A percentile compares a stretch with the other conserved stretches of the same genome.
Evolutionary conservation across 306 rosid species (phyloP).

Genomic region (Delonix regia): DNA sequence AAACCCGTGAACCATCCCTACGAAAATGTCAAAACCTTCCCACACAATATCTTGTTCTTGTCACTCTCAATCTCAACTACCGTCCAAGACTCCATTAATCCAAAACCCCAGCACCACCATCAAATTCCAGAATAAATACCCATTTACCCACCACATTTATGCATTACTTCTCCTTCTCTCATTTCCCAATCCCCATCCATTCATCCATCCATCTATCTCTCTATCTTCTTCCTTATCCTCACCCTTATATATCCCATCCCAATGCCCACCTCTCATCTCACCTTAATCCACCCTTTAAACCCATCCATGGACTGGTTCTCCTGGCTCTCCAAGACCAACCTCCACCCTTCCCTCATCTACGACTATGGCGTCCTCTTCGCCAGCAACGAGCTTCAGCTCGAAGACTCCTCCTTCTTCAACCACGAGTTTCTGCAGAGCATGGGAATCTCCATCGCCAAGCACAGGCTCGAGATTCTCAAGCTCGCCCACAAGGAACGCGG

Average conservation of each 20-base stretch:
- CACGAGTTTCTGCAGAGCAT: slow-evolving; percentile 86
- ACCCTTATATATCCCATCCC: slow-evolving; percentile 21
- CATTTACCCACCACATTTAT: slow-evolving; percentile 46
- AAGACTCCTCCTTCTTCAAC: slow-evolving; percentile 66
- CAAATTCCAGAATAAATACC: slow-evolving; percentile 23
- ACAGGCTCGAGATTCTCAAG: slow-evolving; percentile 86
- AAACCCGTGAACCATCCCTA: slow-evolving; percentile 4
- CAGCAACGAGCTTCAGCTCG: slow-evolving; percentile 62
- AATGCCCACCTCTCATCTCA: slow-evolving; percentile 33
- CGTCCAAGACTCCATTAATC: slow-evolving; percentile 41
- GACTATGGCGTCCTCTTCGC: slow-evolving; percentile 74
- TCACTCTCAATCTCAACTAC: slow-evolving; percentile 55
- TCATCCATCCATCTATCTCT: neutral
- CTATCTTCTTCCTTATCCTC: slow-evolving; percentile 27
- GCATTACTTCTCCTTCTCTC: neutral
- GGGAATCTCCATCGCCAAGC: slow-evolving; percentile 85
- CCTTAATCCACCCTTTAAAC: neutral
- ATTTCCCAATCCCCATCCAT: neutral
- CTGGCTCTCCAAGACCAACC: slow-evolving; percentile 75
- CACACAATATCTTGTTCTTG: slow-evolving; percentile 30
- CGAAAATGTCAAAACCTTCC: neutral
- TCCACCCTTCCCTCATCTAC: slow-evolving; percentile 64
- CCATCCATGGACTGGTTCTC: slow-evolving; percentile 89
- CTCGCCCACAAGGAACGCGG: slow-evolving; percentile 52
- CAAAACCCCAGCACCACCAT: neutral